Evolutionary conservation across 202 grass and related monocot genomes (phyloP).

Genomic region (Zizania palustris): DNA sequence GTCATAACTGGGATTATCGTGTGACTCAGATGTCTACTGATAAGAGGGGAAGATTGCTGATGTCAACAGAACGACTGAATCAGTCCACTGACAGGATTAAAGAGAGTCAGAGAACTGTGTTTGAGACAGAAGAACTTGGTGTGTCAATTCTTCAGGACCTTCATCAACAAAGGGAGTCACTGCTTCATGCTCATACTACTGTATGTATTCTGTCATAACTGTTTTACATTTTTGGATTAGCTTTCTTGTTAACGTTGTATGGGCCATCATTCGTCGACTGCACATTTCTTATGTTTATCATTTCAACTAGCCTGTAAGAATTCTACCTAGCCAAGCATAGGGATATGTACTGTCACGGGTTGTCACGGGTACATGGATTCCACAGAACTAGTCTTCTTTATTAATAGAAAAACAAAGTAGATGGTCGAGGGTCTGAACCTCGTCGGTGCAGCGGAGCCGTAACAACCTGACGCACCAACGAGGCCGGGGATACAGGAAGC

Average conservation of each 20-base stretch:
- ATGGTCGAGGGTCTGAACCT: too few species aligned
- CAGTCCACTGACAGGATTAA: slow-evolving; percentile 87
- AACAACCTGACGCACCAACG: too few species aligned
- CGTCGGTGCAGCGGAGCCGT: too few species aligned
- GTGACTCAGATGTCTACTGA: slow-evolving; percentile 70
- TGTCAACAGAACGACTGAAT: slow-evolving; percentile 92
- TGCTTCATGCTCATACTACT: slow-evolving; percentile 81
- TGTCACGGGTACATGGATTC: too few species aligned
- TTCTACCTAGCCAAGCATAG: slow-evolving; percentile 9
- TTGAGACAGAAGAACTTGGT: slow-evolving; percentile 94
- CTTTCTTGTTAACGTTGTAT: background rate
- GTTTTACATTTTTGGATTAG: slow-evolving; percentile 12
- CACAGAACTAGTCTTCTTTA: too few species aligned
- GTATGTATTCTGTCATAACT: slow-evolving; percentile 51
- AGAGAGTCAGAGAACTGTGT: slow-evolving; percentile 77
- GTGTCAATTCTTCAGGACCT: slow-evolving; percentile 96
- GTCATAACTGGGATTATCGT: slow-evolving; percentile 22
- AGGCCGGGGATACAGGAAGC: too few species aligned
- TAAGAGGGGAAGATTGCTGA: slow-evolving; percentile 86
- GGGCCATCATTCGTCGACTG: background rate
- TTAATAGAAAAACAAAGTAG: too few species aligned
- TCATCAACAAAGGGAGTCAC: slow-evolving; percentile 90
- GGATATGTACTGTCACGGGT: too few species aligned
- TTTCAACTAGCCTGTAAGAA: background rate
- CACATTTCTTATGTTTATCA: slow-evolving; percentile 1